These are phyloP conservation scores for Thymus quinquecostatus DNA, from an alignment of 257 asterid species.

Conservation along the genomic window DNA sequence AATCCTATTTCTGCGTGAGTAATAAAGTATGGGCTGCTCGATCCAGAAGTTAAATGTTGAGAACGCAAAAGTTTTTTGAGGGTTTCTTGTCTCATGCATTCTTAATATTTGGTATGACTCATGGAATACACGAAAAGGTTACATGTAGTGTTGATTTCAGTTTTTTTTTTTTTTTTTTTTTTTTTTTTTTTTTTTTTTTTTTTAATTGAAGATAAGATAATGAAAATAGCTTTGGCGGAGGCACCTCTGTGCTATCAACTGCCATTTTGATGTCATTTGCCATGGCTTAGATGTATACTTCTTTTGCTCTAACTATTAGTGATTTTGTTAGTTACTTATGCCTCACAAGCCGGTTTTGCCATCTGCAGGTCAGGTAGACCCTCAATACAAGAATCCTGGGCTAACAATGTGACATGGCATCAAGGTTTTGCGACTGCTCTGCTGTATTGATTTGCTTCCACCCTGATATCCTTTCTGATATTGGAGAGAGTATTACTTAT, in stretches of 20 bases:
- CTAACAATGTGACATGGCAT: slow-evolving; percentile 75
- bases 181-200: too few species aligned
- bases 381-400: slow-evolving; percentile 81
- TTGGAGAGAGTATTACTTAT: slow-evolving; percentile 20
- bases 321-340: slow-evolving; percentile 23
- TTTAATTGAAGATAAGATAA: background rate
- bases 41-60: slow-evolving; percentile 1
- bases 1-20: background rate
- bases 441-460: slow-evolving; percentile 19
- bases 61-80: background rate
- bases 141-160: background rate
- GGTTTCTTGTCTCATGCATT: slow-evolving; percentile 5
- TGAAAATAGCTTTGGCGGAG: slow-evolving; percentile 9
- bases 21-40: background rate
- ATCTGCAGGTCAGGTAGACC: slow-evolving; percentile 84
- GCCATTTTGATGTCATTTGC: background rate
- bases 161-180: too few species aligned
- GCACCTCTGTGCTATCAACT: slow-evolving; percentile 2
- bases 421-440: slow-evolving; percentile 61
- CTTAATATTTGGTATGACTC: background rate
- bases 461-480: slow-evolving; percentile 10
- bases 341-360: slow-evolving; percentile 23
- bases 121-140: background rate
- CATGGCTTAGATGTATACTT: slow-evolving; percentile 6
- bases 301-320: background rate